Evolutionary conservation across 225 moss, liverwort and hornwort genomes (phyloP).

Genomic region (Ulota crispa): DNA sequence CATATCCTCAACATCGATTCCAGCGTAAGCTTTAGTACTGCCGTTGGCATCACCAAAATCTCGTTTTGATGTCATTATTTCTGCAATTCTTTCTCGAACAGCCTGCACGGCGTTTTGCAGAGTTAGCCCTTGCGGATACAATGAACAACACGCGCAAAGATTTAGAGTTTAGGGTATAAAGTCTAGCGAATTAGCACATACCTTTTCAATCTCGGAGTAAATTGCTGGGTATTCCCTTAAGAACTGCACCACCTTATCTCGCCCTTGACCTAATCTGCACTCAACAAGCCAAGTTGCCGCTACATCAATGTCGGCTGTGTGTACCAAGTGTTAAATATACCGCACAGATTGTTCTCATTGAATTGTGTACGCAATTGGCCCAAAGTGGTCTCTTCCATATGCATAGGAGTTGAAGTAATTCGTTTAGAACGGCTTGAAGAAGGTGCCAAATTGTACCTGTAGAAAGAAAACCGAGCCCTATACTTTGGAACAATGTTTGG

Average conservation of each 20-base stretch:
- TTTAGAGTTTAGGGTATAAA: background rate
- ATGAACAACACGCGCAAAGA: background rate
- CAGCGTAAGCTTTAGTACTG: slow-evolving; percentile 39
- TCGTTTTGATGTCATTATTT: slow-evolving; percentile 57
- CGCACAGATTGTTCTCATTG: background rate
- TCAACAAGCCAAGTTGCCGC: slow-evolving; percentile 17
- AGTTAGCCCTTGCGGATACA: background rate
- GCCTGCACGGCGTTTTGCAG: slow-evolving; percentile 42
- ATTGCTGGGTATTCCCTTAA: slow-evolving; percentile 66
- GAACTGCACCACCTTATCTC: slow-evolving; percentile 84
- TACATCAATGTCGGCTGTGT: slow-evolving; percentile 7
- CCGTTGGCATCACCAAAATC: slow-evolving; percentile 49
- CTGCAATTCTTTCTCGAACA: slow-evolving; percentile 65
- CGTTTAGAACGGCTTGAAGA: too few species aligned
- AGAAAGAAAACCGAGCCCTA: too few species aligned
- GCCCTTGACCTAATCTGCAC: slow-evolving; percentile 88
- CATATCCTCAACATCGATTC: slow-evolving; percentile 48
- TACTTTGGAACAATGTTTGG: too few species aligned
- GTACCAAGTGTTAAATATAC: background rate
- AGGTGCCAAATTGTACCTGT: too few species aligned
- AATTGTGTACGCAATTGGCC: too few species aligned
- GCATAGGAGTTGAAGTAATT: too few species aligned
- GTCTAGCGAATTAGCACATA: slow-evolving; percentile 19
- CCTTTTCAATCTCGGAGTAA: slow-evolving; percentile 71
- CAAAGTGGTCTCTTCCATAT: too few species aligned